Percentiles rank a stretch among this genome's conserved stretches.
These are phyloP conservation scores for Datisca glomerata DNA, from an alignment of 306 rosid genomes.

Conservation along the genomic window DNA sequence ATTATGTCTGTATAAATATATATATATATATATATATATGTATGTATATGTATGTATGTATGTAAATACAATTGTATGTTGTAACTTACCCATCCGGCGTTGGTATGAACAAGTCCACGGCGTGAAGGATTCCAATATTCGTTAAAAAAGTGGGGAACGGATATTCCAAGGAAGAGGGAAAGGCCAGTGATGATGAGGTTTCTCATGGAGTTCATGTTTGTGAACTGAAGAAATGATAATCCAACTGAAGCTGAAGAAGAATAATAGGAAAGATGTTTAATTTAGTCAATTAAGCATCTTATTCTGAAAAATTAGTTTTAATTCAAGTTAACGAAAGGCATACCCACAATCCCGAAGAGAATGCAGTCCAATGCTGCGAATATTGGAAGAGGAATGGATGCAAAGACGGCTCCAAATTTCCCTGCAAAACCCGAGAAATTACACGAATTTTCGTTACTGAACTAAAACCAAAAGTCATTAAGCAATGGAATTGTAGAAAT, in stretches of 20 bases:
- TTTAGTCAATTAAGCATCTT: no score
- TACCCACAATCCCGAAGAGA: conserved; percentile 90
- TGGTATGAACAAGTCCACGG: conserved; percentile 71
- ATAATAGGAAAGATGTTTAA: no score
- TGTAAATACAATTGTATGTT: not conserved
- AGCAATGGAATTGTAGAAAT: no score
- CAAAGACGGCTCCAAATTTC: conserved; percentile 95
- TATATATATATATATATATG: no score
- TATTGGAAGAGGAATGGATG: conserved; percentile 88
- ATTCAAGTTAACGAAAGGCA: conserved; percentile 8
- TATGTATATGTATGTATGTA: no score
- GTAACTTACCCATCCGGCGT: conserved; percentile 81
- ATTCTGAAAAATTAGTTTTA: conserved; percentile 10
- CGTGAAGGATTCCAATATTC: conserved; percentile 42
- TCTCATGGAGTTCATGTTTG: conserved; percentile 96
- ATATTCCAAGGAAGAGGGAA: conserved; percentile 79
- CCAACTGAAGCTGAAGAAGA: conserved; percentile 75
- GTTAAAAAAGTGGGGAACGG: conserved; percentile 73
- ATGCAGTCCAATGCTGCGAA: conserved; percentile 78
- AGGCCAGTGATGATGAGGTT: conserved; percentile 85
- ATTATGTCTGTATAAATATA: not conserved
- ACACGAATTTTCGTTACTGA: no score
- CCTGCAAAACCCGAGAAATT: conserved; percentile 31
- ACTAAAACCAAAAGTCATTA: not conserved
- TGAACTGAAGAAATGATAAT: conserved; percentile 86